Percentiles rank a stretch among this genome's conserved stretches.
These are phyloP conservation scores for Maudiozyma pseudohumilis DNA, from an alignment of 805 yeast genomes.

Conservation along the genomic window DNA sequence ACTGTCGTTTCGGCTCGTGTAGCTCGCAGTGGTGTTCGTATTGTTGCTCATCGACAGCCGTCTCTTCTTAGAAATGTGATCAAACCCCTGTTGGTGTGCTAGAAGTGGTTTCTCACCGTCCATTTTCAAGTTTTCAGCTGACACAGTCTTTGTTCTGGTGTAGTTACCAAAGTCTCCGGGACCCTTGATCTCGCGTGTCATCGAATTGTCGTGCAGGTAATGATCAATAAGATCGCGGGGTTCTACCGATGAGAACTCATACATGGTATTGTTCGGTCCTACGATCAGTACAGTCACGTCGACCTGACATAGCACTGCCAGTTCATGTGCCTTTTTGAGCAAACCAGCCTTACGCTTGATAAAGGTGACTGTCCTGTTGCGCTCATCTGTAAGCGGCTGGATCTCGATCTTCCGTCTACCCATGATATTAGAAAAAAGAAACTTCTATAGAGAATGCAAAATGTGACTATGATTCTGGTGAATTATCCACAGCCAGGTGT, in stretches of 20 bases:
- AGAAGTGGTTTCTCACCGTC: not conserved
- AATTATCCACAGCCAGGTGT: no score
- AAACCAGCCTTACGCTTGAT: conserved; percentile 91
- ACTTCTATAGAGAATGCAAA: no score
- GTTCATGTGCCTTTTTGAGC: conserved; percentile 52
- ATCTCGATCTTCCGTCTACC: conserved; percentile 96
- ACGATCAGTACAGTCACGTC: conserved; percentile 85
- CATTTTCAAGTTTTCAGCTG: conserved; percentile 1
- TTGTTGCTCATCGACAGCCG: conserved; percentile 6
- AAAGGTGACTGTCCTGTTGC: conserved; percentile 62
- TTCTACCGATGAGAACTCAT: conserved; percentile 75
- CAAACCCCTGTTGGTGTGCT: not conserved
- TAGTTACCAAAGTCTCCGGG: conserved; percentile 62
- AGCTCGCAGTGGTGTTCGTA: not conserved
- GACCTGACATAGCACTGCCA: conserved; percentile 84
- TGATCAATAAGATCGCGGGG: conserved; percentile 39
- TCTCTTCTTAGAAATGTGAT: conserved; percentile 2
- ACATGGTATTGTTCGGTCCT: conserved; percentile 72
- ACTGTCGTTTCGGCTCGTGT: conserved; percentile 1
- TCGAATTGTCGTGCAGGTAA: conserved; percentile 27
- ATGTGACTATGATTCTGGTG: no score
- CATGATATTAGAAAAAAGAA: conserved; percentile 38
- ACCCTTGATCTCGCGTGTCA: conserved; percentile 47
- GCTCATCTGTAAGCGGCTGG: conserved; percentile 81
- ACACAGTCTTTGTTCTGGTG: conserved; percentile 32